These are phyloP conservation scores for Streptanthus diversifolius DNA, from an alignment of 345 rosid species.

Conservation along the genomic window DNA sequence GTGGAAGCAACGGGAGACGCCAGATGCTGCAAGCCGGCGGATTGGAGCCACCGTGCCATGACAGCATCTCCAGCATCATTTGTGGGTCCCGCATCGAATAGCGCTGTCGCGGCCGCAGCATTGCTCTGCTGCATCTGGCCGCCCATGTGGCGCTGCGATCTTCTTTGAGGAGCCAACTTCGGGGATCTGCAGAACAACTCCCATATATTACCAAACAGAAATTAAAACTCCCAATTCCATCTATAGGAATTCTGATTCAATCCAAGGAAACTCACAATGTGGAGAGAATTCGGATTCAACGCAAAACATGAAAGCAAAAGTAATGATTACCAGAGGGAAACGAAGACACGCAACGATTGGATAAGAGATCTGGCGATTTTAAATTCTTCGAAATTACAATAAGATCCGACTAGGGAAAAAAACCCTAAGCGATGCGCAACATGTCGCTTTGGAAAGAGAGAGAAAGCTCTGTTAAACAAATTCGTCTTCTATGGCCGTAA, in stretches of 20 bases:
- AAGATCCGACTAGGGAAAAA: conserved; percentile 36
- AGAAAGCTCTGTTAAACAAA: conserved; percentile 5
- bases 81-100: conserved; percentile 65
- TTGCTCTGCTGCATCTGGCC: conserved; percentile 99
- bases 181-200: conserved; percentile 61
- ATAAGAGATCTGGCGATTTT: conserved; percentile 36
- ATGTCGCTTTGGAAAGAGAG: not conserved
- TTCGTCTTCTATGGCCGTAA: conserved; percentile 18
- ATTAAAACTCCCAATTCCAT: not conserved
- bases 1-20: conserved; percentile 92
- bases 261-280: conserved; percentile 46
- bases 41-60: conserved; percentile 99
- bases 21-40: conserved; percentile 99
- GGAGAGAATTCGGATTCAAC: conserved; percentile 53
- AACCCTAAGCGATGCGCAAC: conserved; percentile 20
- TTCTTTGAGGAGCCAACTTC: conserved; percentile 99
- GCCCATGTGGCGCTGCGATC: conserved; percentile 99
- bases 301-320: conserved; percentile 48
- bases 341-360: conserved; percentile 21
- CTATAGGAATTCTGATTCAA: not conserved
- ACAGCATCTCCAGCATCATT: conserved; percentile 95
- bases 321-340: conserved; percentile 31
- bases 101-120: conserved; percentile 79
- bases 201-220: not conserved
- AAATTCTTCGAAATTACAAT: not conserved